Base-by-base conservation (phyloP, 192 early-diverging fungal species). In the Coemansia sp. region DNA sequence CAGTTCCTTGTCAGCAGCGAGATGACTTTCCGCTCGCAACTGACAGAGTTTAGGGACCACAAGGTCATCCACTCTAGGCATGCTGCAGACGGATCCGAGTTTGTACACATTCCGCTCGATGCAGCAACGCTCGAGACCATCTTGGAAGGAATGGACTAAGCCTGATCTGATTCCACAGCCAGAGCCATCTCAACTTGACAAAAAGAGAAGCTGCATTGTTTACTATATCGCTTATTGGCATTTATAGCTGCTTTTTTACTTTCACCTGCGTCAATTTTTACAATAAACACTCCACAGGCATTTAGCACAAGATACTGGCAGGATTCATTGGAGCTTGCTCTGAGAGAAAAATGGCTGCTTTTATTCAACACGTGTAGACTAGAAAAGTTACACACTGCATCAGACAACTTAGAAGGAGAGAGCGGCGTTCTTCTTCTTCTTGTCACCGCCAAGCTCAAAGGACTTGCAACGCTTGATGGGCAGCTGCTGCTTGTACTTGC, bases 361-460 rank as follows among this genome's bases (percentile, higher is more conserved):
- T 47, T 47, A 47, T 47, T 47, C 46, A 34, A 32, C 25, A 23
- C 25, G 28, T 19, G 28, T 23, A 34, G 29, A 47, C 32, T 47
- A 33, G 19, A 14, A 47, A 17, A 34, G 30, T 34, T 42, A 60
- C 37, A 60, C 13, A 33, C 32, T 17, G 24, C 29, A 11, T 18
- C 30, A 37, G 25, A 42, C 35, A 17, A 56, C 50, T 88, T 88
- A 91, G 88, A 93, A 93, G 53, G 81, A 78, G 53, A 94, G 86
- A 67, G 90, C 90, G 46, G 84, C 88, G 82, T 88, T 62, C 81
- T 83, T 85, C 74, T 82, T 84, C 87, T 95, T 99, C 90, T 94
- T 95, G 83, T 98, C 94, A 86, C 94, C 95, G 79, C 95, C 95
- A 55, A 99, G 87, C 83, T 99, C 95, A 77, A 99, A 99, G 90